Conservation (phyloP, 371 early-diverging fungal species). For the Zychaea mexicana region DNA sequence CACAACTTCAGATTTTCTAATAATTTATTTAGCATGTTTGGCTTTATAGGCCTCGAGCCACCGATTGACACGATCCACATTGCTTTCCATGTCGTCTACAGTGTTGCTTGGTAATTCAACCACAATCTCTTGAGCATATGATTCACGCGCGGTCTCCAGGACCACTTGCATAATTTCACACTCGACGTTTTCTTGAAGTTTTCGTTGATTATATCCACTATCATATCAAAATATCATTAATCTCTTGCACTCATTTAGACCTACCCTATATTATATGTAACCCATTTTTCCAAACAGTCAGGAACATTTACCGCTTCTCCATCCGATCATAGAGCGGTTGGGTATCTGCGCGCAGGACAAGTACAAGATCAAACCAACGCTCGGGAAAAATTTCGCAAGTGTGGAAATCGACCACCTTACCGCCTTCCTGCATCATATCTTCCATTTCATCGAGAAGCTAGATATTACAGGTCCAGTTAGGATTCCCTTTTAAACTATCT, state of each 20-base stretch:
- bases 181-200: conserved; percentile 96
- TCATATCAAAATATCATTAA: neutral
- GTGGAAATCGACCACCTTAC: conserved; percentile 92
- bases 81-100: conserved; percentile 88
- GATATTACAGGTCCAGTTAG: neutral
- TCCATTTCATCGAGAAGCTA: conserved; percentile 89
- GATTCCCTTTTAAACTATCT: neutral
- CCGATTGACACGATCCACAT: conserved; percentile 72
- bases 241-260: neutral
- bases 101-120: conserved; percentile 82
- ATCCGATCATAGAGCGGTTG: conserved; percentile 84
- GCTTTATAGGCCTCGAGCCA: conserved; percentile 66
- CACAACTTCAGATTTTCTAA: neutral
- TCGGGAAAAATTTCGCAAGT: conserved; percentile 95
- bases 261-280: neutral
- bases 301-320: conserved; percentile 64
- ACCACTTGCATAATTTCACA: conserved; percentile 99
- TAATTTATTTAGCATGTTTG: conserved; percentile 31
- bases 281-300: neutral
- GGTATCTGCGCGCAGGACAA: conserved; percentile 88
- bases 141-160: conserved; percentile 87
- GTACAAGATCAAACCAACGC: conserved; percentile 95
- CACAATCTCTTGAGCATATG: conserved; percentile 81
- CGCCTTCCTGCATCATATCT: conserved; percentile 75
- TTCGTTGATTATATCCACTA: conserved; percentile 86